Percentiles rank a stretch among this genome's conserved stretches.
Evolutionary conservation across 768 basidiomycete species (phyloP).

Genomic region (Leccinum incarnatum): DNA sequence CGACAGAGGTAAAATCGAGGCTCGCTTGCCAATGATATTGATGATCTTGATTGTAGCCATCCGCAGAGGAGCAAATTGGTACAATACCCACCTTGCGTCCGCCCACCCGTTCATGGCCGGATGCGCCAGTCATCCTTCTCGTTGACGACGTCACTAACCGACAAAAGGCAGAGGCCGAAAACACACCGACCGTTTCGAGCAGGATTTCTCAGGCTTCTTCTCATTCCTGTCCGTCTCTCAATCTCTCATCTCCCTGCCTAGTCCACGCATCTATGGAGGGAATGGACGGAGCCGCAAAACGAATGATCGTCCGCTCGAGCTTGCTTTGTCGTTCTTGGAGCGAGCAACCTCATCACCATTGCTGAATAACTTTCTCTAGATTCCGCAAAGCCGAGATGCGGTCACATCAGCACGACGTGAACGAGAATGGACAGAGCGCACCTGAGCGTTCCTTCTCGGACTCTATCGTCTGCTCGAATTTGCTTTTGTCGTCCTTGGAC

Average conservation of each 20-base stretch:
- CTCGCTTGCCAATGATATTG: not conserved
- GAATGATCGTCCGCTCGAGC: no score
- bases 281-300: slow-evolving; percentile 46
- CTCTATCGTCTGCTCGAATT: no score
- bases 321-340: no score
- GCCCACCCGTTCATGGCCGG: slow-evolving; percentile 52
- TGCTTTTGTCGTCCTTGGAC: no score
- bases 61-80: slow-evolving; percentile 85
- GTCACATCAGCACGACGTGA: no score
- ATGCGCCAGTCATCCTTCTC: slow-evolving; percentile 64
- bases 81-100: slow-evolving; percentile 65
- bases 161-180: slow-evolving; percentile 65
- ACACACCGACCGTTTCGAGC: slow-evolving; percentile 66
- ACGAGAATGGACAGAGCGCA: no score
- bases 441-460: no score
- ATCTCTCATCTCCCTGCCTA: slow-evolving; percentile 23
- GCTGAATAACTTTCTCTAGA: no score
- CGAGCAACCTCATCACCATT: no score
- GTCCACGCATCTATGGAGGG: slow-evolving; percentile 82
- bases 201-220: slow-evolving; percentile 1
- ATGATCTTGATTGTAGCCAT: slow-evolving; percentile 56
- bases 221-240: not conserved
- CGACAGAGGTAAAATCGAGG: slow-evolving; percentile 64
- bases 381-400: no score
- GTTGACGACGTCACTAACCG: slow-evolving; percentile 88